A percentile compares a stretch with the other conserved stretches of the same genome.
phyloP scores from a whole-genome alignment of 768 basidiomycete species.

The Lentinus tigrinus region DNA sequence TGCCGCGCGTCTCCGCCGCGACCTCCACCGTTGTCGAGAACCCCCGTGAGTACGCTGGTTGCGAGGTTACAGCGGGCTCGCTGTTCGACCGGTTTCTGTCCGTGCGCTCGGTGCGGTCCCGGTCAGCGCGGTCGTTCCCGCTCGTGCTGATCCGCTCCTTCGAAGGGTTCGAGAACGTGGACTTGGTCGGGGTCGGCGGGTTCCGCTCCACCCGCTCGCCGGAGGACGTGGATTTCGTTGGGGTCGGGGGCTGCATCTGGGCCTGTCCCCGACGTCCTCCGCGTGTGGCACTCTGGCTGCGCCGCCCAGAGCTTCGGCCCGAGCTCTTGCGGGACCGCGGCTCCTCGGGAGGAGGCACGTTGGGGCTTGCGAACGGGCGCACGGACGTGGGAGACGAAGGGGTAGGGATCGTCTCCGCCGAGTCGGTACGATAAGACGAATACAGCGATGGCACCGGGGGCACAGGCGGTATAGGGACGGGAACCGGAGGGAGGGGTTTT shows the following conservation, averaged over 20 bases:
- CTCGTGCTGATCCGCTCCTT: neutral
- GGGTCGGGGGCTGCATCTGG: no score
- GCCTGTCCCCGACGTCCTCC: no score
- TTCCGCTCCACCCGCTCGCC: neutral
- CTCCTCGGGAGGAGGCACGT: neutral
- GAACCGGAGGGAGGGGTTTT: neutral
- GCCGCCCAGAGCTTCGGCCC: neutral
- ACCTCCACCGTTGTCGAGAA: conserved; percentile 22
- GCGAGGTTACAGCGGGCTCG: conserved; percentile 3
- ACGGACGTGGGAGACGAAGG: neutral
- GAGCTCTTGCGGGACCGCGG: neutral
- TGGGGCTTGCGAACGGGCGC: conserved; percentile 5
- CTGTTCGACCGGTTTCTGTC: conserved; percentile 10
- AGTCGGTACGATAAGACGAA: conserved; percentile 34
- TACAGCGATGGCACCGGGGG: conserved; percentile 1
- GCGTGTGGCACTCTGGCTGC: neutral
- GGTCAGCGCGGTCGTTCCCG: neutral
- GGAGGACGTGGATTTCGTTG: neutral
- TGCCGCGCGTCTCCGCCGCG: conserved; percentile 10
- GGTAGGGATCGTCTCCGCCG: conserved; percentile 19
- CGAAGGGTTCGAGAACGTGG: neutral
- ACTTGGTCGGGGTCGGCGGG: neutral
- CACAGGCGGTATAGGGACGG: neutral
- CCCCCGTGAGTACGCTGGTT: conserved; percentile 2
- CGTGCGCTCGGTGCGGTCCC: neutral